These are phyloP conservation scores for Ceratobasidium sp. DNA, from an alignment of 1,284 basidiomycete genomes.

Conservation along the genomic window DNA sequence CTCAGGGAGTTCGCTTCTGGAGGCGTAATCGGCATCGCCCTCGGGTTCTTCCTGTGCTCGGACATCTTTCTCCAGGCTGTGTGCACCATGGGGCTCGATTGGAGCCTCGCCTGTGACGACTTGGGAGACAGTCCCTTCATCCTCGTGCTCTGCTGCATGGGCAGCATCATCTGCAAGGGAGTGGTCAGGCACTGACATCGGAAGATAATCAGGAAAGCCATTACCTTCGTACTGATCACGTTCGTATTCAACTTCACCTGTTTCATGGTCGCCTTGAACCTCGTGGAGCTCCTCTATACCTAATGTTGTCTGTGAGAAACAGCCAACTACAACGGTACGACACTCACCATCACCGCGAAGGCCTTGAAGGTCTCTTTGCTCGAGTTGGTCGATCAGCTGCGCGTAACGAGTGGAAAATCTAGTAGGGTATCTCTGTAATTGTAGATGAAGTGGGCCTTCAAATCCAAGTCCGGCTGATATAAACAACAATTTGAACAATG, in stretches of 20 bases:
- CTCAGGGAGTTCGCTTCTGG: not conserved
- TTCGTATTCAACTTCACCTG: not conserved
- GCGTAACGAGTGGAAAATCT: constrained; percentile 22
- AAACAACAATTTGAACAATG: constrained; percentile 28
- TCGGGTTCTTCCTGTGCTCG: not conserved
- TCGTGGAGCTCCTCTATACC: constrained; percentile 7
- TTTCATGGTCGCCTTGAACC: not conserved
- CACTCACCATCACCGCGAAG: constrained; percentile 10
- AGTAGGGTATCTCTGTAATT: constrained; percentile 2
- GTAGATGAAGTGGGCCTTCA: constrained; percentile 14
- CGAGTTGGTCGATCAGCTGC: constrained; percentile 25
- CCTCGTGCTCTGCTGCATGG: not conserved
- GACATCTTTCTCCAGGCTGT: not conserved
- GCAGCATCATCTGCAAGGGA: not conserved
- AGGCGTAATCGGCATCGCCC: not conserved
- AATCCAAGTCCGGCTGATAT: constrained; percentile 32
- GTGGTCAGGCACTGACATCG: not conserved
- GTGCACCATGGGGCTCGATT: not conserved
- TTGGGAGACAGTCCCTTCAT: too few species aligned
- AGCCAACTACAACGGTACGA: not conserved
- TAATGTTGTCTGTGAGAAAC: not conserved
- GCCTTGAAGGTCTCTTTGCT: constrained; percentile 24
- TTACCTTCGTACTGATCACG: constrained; percentile 3
- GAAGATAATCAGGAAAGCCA: not conserved
- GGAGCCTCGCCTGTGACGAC: not conserved